Percentiles rank a stretch among this genome's conserved stretches.
Evolutionary conservation across 2,329 filamentous ascomycete genomes (phyloP).

Genomic region (Fonsecaea pugnacius): DNA sequence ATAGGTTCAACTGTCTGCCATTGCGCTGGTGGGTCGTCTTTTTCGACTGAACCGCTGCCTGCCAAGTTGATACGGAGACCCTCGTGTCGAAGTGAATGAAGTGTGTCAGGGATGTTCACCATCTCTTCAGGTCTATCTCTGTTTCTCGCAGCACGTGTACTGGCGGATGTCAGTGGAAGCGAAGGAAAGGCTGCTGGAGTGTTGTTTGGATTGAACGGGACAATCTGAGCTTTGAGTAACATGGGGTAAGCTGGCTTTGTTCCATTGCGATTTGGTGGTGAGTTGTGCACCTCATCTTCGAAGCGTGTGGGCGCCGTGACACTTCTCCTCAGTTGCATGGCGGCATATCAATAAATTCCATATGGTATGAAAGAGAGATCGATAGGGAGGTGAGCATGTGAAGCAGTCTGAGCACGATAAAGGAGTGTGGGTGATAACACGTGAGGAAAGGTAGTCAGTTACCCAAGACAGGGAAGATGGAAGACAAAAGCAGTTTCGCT

Average conservation of each 20-base stretch:
- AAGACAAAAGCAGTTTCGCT: neutral
- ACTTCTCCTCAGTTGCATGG: constrained; percentile 43
- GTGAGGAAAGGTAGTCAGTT: constrained; percentile 10
- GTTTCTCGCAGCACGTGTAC: neutral
- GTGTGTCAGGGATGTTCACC: neutral
- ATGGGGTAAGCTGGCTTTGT: constrained; percentile 37
- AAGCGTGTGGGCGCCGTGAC: constrained; percentile 42
- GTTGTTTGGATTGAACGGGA: constrained; percentile 45
- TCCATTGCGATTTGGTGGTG: constrained; percentile 26
- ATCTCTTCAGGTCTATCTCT: neutral
- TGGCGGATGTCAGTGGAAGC: constrained; percentile 31
- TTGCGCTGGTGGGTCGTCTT: neutral
- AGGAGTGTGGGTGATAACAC: constrained; percentile 1
- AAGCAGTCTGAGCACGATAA: constrained; percentile 8
- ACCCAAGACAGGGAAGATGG: constrained; percentile 16
- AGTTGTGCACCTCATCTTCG: constrained; percentile 37
- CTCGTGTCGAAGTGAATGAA: neutral
- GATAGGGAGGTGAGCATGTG: neutral
- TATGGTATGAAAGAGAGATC: neutral
- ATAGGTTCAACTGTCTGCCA: neutral
- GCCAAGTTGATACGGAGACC: neutral
- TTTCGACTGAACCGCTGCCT: neutral
- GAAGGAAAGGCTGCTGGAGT: constrained; percentile 51
- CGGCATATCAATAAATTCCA: constrained; percentile 13
- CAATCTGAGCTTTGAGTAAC: constrained; percentile 15